Conservation (phyloP, 2,329 filamentous ascomycete genomes). For the Pseudogymnoascus sp. region DNA sequence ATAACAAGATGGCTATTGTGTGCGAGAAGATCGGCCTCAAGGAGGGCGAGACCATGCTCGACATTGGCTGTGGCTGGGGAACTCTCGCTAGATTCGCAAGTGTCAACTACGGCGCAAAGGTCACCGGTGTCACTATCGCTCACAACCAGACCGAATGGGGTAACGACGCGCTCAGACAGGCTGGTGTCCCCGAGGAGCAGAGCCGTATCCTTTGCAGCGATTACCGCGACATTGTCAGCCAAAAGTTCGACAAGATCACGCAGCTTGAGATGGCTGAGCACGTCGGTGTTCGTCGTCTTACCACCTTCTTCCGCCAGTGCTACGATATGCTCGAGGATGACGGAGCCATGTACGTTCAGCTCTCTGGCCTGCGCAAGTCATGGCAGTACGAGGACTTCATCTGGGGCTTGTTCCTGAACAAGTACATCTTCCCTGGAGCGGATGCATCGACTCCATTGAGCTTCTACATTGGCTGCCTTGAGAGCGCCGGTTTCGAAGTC, state of each 20-base stretch:
- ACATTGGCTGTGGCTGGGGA: slow-evolving; percentile 63
- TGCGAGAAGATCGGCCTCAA: slow-evolving; percentile 60
- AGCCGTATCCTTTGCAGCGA: slow-evolving; percentile 60
- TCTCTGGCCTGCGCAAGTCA: slow-evolving; percentile 58
- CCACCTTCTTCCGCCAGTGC: slow-evolving; percentile 54
- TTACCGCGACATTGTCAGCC: slow-evolving; percentile 57
- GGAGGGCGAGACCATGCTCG: slow-evolving; percentile 52
- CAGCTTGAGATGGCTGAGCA: slow-evolving; percentile 69
- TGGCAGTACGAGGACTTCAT: slow-evolving; percentile 69
- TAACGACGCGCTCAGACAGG: slow-evolving; percentile 54
- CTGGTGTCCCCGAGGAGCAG: slow-evolving; percentile 53
- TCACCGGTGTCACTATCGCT: slow-evolving; percentile 65
- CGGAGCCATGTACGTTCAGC: slow-evolving; percentile 63
- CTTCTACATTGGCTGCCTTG: slow-evolving; percentile 57
- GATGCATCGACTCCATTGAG: slow-evolving; percentile 62
- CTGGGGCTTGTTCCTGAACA: slow-evolving; percentile 71
- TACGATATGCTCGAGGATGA: slow-evolving; percentile 65
- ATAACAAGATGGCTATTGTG: slow-evolving; percentile 54
- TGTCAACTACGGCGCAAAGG: slow-evolving; percentile 64
- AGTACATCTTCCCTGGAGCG: slow-evolving; percentile 66
- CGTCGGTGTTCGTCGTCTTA: slow-evolving; percentile 60
- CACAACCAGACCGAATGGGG: slow-evolving; percentile 66
- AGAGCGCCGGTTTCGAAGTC: slow-evolving; percentile 60
- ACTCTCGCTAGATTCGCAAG: slow-evolving; percentile 64
- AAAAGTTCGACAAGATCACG: slow-evolving; percentile 61